Percentiles rank a stretch among this genome's conserved stretches.
These are phyloP conservation scores for Trichocladium antarcticum DNA, from an alignment of 495 filamentous ascomycete species.

Conservation along the genomic window DNA sequence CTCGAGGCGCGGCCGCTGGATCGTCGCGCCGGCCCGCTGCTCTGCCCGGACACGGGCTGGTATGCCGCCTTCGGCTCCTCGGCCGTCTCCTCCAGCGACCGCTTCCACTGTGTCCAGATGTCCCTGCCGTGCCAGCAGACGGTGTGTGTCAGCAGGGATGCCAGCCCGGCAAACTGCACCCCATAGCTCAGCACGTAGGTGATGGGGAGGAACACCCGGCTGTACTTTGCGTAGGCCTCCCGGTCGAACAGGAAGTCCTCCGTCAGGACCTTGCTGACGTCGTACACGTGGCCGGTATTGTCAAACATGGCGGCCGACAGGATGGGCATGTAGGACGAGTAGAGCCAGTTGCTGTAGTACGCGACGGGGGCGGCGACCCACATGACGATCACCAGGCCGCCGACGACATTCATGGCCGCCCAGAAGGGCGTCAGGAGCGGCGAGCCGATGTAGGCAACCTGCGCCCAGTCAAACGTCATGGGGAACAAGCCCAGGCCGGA, in stretches of 20 bases:
- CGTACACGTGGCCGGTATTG: conserved; percentile 64
- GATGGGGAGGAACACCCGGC: conserved; percentile 68
- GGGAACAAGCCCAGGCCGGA: conserved; percentile 79
- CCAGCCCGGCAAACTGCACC: conserved; percentile 68
- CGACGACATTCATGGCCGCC: conserved; percentile 82
- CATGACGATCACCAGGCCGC: conserved; percentile 75
- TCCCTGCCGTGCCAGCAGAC: conserved; percentile 64
- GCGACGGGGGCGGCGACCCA: conserved; percentile 76
- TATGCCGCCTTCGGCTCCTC: conserved; percentile 36
- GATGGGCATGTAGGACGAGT: conserved; percentile 72
- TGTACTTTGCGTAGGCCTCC: conserved; percentile 60
- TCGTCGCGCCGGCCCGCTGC: conserved; percentile 3
- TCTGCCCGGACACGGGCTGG: conserved; percentile 29
- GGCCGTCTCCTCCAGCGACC: conserved; percentile 39
- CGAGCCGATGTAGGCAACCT: conserved; percentile 83
- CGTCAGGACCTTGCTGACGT: conserved; percentile 65
- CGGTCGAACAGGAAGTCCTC: conserved; percentile 59
- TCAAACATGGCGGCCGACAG: conserved; percentile 67
- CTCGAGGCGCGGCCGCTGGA: conserved; percentile 5
- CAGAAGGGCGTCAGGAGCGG: conserved; percentile 82
- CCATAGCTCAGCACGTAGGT: conserved; percentile 75
- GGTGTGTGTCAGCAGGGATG: conserved; percentile 60
- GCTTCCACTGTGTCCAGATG: conserved; percentile 58
- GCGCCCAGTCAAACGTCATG: conserved; percentile 87
- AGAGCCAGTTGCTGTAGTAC: conserved; percentile 69